phyloP scores from a whole-genome alignment of 1,284 basidiomycete genomes.

The Malassezia japonica region DNA sequence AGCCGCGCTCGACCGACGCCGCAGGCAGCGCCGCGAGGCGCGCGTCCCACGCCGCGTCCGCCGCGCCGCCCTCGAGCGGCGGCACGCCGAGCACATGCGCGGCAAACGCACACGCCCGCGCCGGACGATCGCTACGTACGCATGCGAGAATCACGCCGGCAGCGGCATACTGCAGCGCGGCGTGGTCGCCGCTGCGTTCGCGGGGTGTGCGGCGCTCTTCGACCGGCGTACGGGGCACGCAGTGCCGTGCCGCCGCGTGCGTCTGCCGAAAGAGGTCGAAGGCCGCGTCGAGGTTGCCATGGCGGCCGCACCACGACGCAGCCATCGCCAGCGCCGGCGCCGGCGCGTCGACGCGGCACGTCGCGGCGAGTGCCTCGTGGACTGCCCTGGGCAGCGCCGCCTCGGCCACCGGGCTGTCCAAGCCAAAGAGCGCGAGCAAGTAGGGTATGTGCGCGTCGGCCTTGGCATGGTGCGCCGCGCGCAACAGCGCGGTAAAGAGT shows the following conservation, averaged over 20 bases:
- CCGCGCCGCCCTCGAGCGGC: background rate
- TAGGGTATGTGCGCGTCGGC: background rate
- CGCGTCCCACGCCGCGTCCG: background rate
- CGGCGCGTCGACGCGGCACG: background rate
- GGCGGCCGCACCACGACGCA: slow-evolving; percentile 8
- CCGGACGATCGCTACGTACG: background rate
- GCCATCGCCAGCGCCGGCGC: slow-evolving; percentile 1
- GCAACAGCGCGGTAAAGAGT: slow-evolving; percentile 5
- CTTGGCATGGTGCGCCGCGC: background rate
- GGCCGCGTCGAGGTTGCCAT: background rate
- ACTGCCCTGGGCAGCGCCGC: background rate
- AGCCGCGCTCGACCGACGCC: background rate
- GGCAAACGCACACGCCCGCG: background rate
- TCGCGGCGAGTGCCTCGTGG: background rate
- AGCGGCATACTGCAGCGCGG: slow-evolving; percentile 6
- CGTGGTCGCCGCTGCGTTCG: background rate
- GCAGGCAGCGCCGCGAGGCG: background rate
- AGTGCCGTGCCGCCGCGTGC: background rate
- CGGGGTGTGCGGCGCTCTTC: slow-evolving; percentile 1
- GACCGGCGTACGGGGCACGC: background rate
- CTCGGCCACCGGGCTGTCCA: background rate
- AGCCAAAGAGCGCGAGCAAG: background rate
- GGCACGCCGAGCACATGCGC: slow-evolving; percentile 3
- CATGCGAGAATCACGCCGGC: slow-evolving; percentile 6
- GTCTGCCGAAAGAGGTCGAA: background rate